Base-by-base conservation (phyloP, 2,329 filamentous ascomycete species). In the Cordyceps cicadae region DNA sequence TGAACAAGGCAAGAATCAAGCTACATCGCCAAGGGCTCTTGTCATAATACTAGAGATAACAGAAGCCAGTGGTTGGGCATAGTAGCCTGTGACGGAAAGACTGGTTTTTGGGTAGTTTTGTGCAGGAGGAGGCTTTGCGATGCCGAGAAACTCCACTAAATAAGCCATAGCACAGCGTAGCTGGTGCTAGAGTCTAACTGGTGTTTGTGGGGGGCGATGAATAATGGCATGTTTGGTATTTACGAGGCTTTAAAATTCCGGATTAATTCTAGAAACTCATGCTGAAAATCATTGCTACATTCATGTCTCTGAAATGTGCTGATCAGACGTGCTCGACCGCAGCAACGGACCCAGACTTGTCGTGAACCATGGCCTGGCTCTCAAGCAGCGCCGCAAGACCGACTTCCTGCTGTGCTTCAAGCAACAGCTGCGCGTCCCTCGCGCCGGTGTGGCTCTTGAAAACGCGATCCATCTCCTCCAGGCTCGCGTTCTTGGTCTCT, bases 401-500 rank as follows among this genome's bases (percentile, higher is more conserved):
- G 37, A 67, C 66, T 48, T 69, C 65, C 15, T 62, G 62, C 55
- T 68, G 66, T 1, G 66, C 62, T 53, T 70, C 67, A 12, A 62
- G 41, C 46, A 70, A 43, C 15, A 70, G 54, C 11, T 60, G 41
- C 2, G 67, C 66, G 52, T 70, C 67, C 43, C 63, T 62, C 59
- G 67, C 66, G 12, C 68, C 73, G 3, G 70, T 72, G 34, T 72
- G 70, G 61, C 73, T 75, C 26, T 69, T 68, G 61, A 84, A 84
- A 1, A 84, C 74, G 2, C 74, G 74, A 65, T 84, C 81, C 73
- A 82, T 79, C 55, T 78, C 77, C 63, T 84, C 81, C 11, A 84
- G 74, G 3, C 78, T 79, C 48, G 77, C 72, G 59, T 77, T 76
- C 65, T 81, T 82, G 3, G 81, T 84, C 67, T 84, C 81, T 3